Evolutionary conservation across 805 yeast genomes (phyloP).

Genomic region (Metschnikowia chrysomelidarum): DNA sequence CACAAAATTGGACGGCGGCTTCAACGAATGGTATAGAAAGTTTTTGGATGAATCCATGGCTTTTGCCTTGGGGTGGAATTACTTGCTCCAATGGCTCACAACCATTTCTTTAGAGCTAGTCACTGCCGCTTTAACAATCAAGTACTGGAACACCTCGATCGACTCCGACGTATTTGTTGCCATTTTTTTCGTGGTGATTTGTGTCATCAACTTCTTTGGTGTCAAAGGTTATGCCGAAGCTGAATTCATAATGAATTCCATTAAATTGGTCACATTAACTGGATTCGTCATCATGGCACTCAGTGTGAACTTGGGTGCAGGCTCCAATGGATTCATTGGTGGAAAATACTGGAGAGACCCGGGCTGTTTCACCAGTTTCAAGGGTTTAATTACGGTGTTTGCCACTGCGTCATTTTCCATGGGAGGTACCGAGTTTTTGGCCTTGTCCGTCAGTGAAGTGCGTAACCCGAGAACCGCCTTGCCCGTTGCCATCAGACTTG

Average conservation of each 20-base stretch:
- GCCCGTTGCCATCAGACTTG: conserved; percentile 41
- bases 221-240: conserved; percentile 48
- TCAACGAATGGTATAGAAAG: conserved; percentile 28
- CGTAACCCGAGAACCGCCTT: conserved; percentile 38
- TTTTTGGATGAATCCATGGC: conserved; percentile 38
- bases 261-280: conserved; percentile 35
- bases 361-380: conserved; percentile 36
- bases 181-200: conserved; percentile 47
- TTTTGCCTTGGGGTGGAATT: conserved; percentile 40
- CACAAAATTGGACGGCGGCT: conserved; percentile 44
- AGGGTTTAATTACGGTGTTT: conserved; percentile 39
- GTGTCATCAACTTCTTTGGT: conserved; percentile 45
- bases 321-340: conserved; percentile 34
- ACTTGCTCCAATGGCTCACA: conserved; percentile 30
- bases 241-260: conserved; percentile 38
- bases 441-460: conserved; percentile 39
- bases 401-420: conserved; percentile 42
- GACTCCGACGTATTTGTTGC: conserved; percentile 58
- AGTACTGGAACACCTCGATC: conserved; percentile 52
- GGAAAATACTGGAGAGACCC: conserved; percentile 44
- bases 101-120: conserved; percentile 22
- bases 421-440: conserved; percentile 42
- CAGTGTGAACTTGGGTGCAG: conserved; percentile 36
- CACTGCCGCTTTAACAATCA: conserved; percentile 45
- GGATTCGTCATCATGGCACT: conserved; percentile 44